Conservation (phyloP, 1,284 basidiomycete species). For the Heliocybe sulcata region DNA sequence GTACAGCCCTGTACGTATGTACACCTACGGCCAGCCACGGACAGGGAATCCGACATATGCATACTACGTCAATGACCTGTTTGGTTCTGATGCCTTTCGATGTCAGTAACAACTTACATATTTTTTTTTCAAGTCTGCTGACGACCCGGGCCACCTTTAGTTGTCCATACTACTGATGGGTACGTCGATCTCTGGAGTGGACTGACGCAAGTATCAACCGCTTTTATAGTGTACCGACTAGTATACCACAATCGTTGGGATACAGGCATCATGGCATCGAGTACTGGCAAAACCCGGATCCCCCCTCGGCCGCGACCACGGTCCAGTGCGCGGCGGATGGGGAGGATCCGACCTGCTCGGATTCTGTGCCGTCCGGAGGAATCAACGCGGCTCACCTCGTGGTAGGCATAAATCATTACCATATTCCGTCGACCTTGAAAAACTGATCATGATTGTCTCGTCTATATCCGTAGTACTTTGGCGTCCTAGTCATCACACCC, state of each 20-base stretch:
- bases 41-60: conserved; percentile 38
- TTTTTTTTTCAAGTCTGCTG: not conserved
- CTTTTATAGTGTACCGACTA: conserved; percentile 32
- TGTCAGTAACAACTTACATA: conserved; percentile 9
- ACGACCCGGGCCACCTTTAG: conserved; percentile 7
- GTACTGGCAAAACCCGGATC: conserved; percentile 22
- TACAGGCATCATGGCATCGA: conserved; percentile 41
- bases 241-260: conserved; percentile 31
- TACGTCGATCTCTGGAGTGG: conserved; percentile 3
- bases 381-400: conserved; percentile 19
- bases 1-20: conserved; percentile 26
- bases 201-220: not conserved
- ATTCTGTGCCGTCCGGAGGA: conserved; percentile 17
- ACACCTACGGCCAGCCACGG: conserved; percentile 42
- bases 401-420: conserved; percentile 10
- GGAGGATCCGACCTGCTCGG: conserved; percentile 23
- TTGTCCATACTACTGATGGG: conserved; percentile 21
- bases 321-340: conserved; percentile 17
- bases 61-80: conserved; percentile 29
- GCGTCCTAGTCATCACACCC: not conserved
- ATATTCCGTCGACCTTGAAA: not conserved
- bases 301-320: conserved; percentile 14
- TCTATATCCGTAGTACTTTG: not conserved
- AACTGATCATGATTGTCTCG: no score
- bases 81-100: conserved; percentile 28